These are phyloP conservation scores for Panellus pusillus DNA, from an alignment of 768 basidiomycete species.

Conservation along the genomic window DNA sequence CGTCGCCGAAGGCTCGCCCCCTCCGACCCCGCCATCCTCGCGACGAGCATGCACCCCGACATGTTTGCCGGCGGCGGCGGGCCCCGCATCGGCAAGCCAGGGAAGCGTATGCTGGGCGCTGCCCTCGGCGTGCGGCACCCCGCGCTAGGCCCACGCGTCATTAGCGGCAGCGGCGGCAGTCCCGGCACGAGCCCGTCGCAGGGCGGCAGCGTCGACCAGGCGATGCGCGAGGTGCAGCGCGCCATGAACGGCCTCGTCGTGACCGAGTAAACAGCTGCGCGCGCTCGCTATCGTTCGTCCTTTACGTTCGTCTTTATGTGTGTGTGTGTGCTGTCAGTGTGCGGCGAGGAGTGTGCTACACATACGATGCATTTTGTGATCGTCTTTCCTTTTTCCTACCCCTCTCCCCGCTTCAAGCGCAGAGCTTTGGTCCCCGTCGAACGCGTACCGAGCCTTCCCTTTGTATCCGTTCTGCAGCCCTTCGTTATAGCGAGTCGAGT, in stretches of 20 bases:
- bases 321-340: slow-evolving; percentile 7
- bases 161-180: slow-evolving; percentile 46
- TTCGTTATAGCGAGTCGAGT: slow-evolving; percentile 16
- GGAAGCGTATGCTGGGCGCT: slow-evolving; percentile 85
- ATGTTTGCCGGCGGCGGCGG: slow-evolving; percentile 40
- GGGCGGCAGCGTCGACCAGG: slow-evolving; percentile 49
- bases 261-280: slow-evolving; percentile 53
- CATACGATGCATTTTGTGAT: slow-evolving; percentile 21
- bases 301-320: neutral
- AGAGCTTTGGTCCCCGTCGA: slow-evolving; percentile 19
- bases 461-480: neutral
- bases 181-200: slow-evolving; percentile 40
- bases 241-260: slow-evolving; percentile 74
- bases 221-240: slow-evolving; percentile 69
- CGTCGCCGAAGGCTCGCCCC: slow-evolving; percentile 44
- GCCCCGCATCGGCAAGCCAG: slow-evolving; percentile 87
- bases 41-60: slow-evolving; percentile 51
- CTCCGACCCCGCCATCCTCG: slow-evolving; percentile 69
- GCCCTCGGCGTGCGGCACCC: slow-evolving; percentile 85
- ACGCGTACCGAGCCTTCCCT: slow-evolving; percentile 4
- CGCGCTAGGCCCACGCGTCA: slow-evolving; percentile 59
- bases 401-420: slow-evolving; percentile 9
- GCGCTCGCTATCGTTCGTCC: slow-evolving; percentile 9
- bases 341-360: slow-evolving; percentile 5
- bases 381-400: neutral